phyloP scores from a whole-genome alignment of 257 asterid genomes.

The Solanum sejunctum region DNA sequence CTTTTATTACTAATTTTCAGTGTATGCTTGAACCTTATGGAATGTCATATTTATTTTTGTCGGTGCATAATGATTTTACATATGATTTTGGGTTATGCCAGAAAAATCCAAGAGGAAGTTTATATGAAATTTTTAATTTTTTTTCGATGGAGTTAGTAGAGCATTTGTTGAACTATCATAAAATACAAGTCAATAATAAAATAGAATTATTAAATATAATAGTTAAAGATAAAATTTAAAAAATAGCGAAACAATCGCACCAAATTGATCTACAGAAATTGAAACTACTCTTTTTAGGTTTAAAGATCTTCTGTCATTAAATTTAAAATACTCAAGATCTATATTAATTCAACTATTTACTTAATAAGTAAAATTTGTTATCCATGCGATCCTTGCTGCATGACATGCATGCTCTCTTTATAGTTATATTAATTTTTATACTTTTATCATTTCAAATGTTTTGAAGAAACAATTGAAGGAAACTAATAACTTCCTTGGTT shows the following conservation, averaged over 20 bases:
- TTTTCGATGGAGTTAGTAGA: too few relatives aligned
- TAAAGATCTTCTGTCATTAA: neutral
- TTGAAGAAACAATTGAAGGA: neutral
- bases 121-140: too few relatives aligned
- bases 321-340: neutral
- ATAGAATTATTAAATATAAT: too few relatives aligned
- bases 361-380: neutral
- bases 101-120: too few relatives aligned
- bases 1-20: too few relatives aligned
- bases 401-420: neutral
- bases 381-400: neutral
- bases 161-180: too few relatives aligned
- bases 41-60: too few relatives aligned
- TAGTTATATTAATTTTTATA: neutral
- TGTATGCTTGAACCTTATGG: too few relatives aligned
- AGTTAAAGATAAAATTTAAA: neutral
- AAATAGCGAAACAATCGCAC: neutral
- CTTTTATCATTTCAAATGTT: neutral
- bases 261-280: neutral
- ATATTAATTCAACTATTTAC: neutral
- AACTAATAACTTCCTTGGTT: neutral
- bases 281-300: neutral
- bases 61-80: too few relatives aligned
- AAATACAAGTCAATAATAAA: too few relatives aligned
- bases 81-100: too few relatives aligned